A percentile compares a stretch with the other conserved stretches of the same genome.
These are phyloP conservation scores for Wickerhamia fluorescens DNA, from an alignment of 805 yeast genomes.

Conservation along the genomic window DNA sequence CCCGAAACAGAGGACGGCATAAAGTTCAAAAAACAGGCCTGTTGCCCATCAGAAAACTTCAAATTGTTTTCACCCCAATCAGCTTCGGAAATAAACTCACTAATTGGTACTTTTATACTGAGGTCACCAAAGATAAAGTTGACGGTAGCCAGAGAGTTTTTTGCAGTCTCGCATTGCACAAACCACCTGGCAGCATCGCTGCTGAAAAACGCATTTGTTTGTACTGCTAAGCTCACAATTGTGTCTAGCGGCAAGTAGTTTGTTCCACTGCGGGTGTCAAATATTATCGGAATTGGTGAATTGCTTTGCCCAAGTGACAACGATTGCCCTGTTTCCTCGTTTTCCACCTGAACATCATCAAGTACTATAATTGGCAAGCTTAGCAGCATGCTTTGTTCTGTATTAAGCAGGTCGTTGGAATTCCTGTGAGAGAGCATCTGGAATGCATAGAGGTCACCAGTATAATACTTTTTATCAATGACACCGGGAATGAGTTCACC, in stretches of 20 bases:
- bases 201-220: constrained; percentile 59
- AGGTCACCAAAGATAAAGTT: constrained; percentile 49
- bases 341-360: constrained; percentile 16
- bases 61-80: constrained; percentile 27
- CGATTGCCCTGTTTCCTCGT: constrained; percentile 29
- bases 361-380: constrained; percentile 25
- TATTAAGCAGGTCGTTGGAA: background rate
- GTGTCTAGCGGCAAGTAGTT: constrained; percentile 49
- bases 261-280: constrained; percentile 49
- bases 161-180: constrained; percentile 49
- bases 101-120: constrained; percentile 43
- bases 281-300: constrained; percentile 44
- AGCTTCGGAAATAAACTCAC: constrained; percentile 38
- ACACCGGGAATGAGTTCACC: constrained; percentile 51
- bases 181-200: constrained; percentile 46
- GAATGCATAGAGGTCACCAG: constrained; percentile 43
- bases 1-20: constrained; percentile 44
- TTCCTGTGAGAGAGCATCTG: constrained; percentile 38
- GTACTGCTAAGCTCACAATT: constrained; percentile 58
- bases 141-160: constrained; percentile 41
- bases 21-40: constrained; percentile 51
- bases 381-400: constrained; percentile 7
- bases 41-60: constrained; percentile 44
- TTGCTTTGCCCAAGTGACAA: constrained; percentile 23
- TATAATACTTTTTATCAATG: constrained; percentile 40